phyloP scores from a whole-genome alignment of 306 rosid genomes.

The Lathyrus oleraceus region DNA sequence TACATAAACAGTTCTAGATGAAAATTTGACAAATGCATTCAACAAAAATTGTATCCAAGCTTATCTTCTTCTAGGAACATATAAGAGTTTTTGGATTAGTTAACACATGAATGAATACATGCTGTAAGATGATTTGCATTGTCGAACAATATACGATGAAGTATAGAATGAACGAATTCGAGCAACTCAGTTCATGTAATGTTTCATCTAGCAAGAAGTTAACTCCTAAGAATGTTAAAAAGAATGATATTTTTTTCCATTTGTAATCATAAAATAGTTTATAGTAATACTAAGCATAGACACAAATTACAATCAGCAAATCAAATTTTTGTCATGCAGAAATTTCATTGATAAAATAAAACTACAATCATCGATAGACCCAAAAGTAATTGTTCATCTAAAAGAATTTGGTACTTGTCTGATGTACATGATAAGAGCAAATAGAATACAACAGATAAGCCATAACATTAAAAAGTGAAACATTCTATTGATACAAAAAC shows the following conservation, averaged over 20 bases:
- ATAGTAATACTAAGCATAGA: too few relatives aligned
- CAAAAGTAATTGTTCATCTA: conserved; percentile 28
- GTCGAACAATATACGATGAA: too few relatives aligned
- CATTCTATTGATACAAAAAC: conserved; percentile 31
- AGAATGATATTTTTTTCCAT: too few relatives aligned
- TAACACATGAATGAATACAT: background rate
- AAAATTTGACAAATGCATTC: conserved; percentile 2
- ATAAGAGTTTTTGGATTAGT: background rate
- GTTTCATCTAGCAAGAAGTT: background rate
- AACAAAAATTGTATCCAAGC: conserved; percentile 2
- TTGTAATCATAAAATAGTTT: too few relatives aligned
- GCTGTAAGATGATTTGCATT: too few relatives aligned
- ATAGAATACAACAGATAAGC: conserved; percentile 30
- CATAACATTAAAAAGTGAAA: conserved; percentile 17
- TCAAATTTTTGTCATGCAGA: background rate
- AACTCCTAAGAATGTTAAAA: too few relatives aligned
- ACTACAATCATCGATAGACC: background rate
- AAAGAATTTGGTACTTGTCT: conserved; percentile 30
- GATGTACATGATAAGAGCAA: conserved; percentile 31
- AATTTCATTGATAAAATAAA: background rate
- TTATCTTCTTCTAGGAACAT: background rate
- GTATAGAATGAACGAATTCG: background rate
- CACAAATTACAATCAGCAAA: background rate
- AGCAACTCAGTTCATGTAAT: too few relatives aligned
- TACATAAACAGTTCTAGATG: conserved; percentile 5